Base-by-base conservation (phyloP, 2,329 filamentous ascomycete species). In the Laburnicola sp. region DNA sequence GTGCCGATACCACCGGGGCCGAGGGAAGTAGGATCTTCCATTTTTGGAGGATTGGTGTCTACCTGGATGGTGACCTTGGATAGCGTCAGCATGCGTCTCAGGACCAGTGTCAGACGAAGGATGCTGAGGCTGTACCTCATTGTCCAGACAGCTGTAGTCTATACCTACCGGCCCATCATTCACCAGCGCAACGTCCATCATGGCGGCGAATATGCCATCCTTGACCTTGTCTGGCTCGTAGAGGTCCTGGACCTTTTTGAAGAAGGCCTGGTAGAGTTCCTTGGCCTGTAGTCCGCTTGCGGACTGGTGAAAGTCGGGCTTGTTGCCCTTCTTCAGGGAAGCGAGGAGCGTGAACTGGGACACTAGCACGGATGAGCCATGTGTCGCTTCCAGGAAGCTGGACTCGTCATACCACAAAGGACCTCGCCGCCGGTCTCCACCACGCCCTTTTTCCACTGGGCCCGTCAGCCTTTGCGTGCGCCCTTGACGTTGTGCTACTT, bases 291-390 rank as follows among this genome's bases (percentile, higher is more conserved):
- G 84, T 3, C 87, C 86, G 41, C 84, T 84, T 54, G 93, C 86
- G 4, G 94, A 92, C 9, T 88, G 89, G 71, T 96, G 93, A 65
- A 99, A 99, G 71, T 95, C 89, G 30, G 94, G 95, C 73, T 96
- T 97, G 69, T 86, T 92, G 56, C 93, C 93, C 74, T 97, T 97
- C 69, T 92, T 96, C n/a, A 92, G 92, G 39, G 87, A 88, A 40
- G 91, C 95, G 43, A 96, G 82, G 7, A 99, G 82, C 2, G 94
- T 99, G 70, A 99, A 99, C 75, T 99, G 94, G 10, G 94, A 97
- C 39, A 99, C 93, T 95, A 68, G 11, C 7, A 5, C n/a, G 7
- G 1, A 26, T 67, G 11, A 71, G 57, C 49, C 22, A 16, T 37
- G 35, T 21, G n/a, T 30, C 43, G 26, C 25, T 36, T 8, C 43